Evolutionary conservation across 2,329 filamentous ascomycete genomes (phyloP).

Genomic region (Lachnellula hyalina): DNA sequence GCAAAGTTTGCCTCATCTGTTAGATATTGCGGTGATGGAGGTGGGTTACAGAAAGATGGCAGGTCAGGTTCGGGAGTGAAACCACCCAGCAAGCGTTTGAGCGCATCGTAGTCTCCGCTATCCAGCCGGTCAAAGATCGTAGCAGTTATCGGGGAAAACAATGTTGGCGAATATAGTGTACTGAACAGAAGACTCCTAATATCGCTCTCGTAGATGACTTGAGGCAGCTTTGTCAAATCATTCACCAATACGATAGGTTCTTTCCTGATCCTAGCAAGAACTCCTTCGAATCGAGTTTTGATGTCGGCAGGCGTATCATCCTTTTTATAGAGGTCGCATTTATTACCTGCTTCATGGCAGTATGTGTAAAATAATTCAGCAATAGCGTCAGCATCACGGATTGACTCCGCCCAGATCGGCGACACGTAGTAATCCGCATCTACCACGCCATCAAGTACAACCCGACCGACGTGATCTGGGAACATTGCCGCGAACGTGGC

Average conservation of each 20-base stretch:
- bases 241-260: conserved; percentile 25
- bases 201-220: conserved; percentile 25
- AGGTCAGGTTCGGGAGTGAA: neutral
- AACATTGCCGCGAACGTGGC: conserved; percentile 42
- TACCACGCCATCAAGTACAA: conserved; percentile 33
- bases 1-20: conserved; percentile 19
- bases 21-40: conserved; percentile 10
- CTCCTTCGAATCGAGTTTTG: conserved; percentile 19
- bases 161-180: conserved; percentile 26
- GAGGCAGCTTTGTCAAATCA: conserved; percentile 12
- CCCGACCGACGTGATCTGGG: conserved; percentile 38
- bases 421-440: conserved; percentile 25
- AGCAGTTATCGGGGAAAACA: conserved; percentile 22
- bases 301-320: conserved; percentile 21
- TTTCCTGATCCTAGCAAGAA: conserved; percentile 38
- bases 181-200: conserved; percentile 26
- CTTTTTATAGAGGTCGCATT: conserved; percentile 25
- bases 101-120: conserved; percentile 37
- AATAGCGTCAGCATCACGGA: conserved; percentile 27
- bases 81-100: conserved; percentile 13
- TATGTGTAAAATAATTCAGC: conserved; percentile 27
- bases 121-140: conserved; percentile 21
- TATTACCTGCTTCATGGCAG: conserved; percentile 30
- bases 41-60: conserved; percentile 9
- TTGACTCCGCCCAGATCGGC: conserved; percentile 18